Evolutionary conservation across 768 basidiomycete genomes (phyloP).

Genomic region (Pisolithus sp.): DNA sequence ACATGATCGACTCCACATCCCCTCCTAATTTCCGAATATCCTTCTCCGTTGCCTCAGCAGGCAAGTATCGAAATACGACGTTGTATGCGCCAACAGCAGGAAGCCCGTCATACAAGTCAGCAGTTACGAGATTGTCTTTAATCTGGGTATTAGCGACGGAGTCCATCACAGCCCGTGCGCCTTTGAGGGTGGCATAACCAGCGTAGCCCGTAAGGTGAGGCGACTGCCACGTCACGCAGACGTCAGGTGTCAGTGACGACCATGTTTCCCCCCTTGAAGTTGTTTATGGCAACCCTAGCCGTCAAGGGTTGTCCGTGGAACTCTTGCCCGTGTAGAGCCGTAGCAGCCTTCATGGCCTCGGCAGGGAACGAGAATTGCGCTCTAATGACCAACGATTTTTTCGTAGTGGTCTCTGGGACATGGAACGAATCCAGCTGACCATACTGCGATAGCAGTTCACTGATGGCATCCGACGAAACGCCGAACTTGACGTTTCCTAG

Average conservation of each 20-base stretch:
- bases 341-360: constrained; percentile 49
- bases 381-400: constrained; percentile 27
- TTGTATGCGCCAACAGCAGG: constrained; percentile 55
- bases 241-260: constrained; percentile 46
- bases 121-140: constrained; percentile 38
- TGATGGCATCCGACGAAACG: constrained; percentile 31
- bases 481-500: constrained; percentile 43
- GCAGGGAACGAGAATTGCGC: constrained; percentile 43
- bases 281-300: constrained; percentile 40
- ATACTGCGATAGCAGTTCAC: constrained; percentile 35
- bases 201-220: constrained; percentile 53
- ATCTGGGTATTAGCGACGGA: constrained; percentile 32
- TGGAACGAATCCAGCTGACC: constrained; percentile 40
- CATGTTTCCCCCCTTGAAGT: constrained; percentile 29
- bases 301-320: constrained; percentile 36
- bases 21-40: constrained; percentile 39
- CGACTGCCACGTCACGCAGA: constrained; percentile 55
- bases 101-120: constrained; percentile 46
- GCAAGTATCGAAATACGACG: constrained; percentile 53
- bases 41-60: constrained; percentile 35
- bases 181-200: constrained; percentile 47
- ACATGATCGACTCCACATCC: constrained; percentile 43
- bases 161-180: constrained; percentile 47
- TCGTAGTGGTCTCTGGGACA: constrained; percentile 21
- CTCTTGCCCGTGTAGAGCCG: constrained; percentile 41